Conservation (phyloP, 805 yeast genomes). For the Saccharomyces mikatae region DNA sequence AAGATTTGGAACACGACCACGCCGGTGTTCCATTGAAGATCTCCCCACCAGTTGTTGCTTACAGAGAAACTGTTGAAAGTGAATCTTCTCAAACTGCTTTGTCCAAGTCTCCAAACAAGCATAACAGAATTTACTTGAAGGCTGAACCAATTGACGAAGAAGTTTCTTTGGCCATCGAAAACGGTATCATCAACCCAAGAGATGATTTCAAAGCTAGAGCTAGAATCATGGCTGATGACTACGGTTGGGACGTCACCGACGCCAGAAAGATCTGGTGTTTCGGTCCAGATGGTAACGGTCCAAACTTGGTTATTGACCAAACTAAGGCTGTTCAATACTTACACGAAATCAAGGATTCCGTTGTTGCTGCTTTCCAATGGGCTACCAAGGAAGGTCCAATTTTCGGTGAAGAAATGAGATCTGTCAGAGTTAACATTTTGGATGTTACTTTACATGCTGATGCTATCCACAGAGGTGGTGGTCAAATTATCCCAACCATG, state of each 20-base stretch:
- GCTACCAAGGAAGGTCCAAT: conserved; percentile 99
- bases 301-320: conserved; percentile 97
- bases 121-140: conserved; percentile 97
- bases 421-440: conserved; percentile 93
- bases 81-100: conserved; percentile 94
- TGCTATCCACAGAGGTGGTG: conserved; percentile 99
- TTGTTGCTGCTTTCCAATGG: conserved; percentile 99
- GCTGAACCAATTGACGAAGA: conserved; percentile 96
- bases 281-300: conserved; percentile 99
- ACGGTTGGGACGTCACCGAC: conserved; percentile 98
- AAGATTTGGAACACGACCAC: conserved; percentile 95
- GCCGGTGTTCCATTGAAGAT: conserved; percentile 98
- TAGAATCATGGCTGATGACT: conserved; percentile 96
- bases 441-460: conserved; percentile 99
- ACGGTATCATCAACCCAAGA: conserved; percentile 85
- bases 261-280: conserved; percentile 99
- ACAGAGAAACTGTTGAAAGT: conserved; percentile 95
- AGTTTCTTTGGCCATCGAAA: conserved; percentile 83
- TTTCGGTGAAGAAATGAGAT: conserved; percentile 93
- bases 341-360: conserved; percentile 98
- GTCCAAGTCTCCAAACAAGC: conserved; percentile 99
- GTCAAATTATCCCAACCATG: conserved; percentile 99
- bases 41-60: conserved; percentile 95
- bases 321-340: conserved; percentile 99
- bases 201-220: conserved; percentile 99